These are phyloP conservation scores for Capsella bursapastoris DNA, from an alignment of 345 rosid genomes.

Conservation along the genomic window DNA sequence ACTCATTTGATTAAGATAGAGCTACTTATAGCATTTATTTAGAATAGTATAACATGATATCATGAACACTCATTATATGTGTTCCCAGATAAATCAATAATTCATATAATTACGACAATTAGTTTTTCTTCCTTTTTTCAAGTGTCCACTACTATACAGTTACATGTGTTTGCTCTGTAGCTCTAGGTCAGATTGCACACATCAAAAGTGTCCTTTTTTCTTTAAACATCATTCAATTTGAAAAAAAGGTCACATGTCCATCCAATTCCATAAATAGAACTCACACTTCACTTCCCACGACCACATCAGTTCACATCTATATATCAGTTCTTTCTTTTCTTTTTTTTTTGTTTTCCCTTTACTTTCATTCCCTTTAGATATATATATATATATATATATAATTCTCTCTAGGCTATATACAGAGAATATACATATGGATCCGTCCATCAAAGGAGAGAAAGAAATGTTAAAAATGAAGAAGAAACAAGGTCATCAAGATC, in stretches of 20 bases:
- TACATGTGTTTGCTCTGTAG: slow-evolving; percentile 45
- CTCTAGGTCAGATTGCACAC: slow-evolving; percentile 50
- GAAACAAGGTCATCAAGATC: slow-evolving; percentile 42
- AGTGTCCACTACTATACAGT: slow-evolving; percentile 43
- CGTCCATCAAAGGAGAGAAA: slow-evolving; percentile 26
- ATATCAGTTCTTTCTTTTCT: slow-evolving; percentile 16
- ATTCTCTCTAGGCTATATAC: slow-evolving; percentile 27
- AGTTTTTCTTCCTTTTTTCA: not conserved
- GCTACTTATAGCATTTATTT: slow-evolving; percentile 36
- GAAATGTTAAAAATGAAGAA: slow-evolving; percentile 21
- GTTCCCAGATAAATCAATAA: slow-evolving; percentile 30
- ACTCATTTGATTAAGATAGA: slow-evolving; percentile 46
- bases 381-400: no score
- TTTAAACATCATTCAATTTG: slow-evolving; percentile 35
- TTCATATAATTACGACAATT: slow-evolving; percentile 29
- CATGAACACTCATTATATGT: slow-evolving; percentile 40
- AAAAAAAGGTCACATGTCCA: slow-evolving; percentile 41
- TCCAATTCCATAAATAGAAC: slow-evolving; percentile 42
- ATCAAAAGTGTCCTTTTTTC: slow-evolving; percentile 42
- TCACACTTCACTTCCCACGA: slow-evolving; percentile 42
- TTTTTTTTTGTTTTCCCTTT: not conserved
- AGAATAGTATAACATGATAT: slow-evolving; percentile 40
- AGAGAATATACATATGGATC: slow-evolving; percentile 24
- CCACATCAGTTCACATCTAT: slow-evolving; percentile 40
- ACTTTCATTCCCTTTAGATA: slow-evolving; percentile 29